Evolutionary conservation across 2,329 filamentous ascomycete species (phyloP).

Genomic region (Hypoxylon sp.): DNA sequence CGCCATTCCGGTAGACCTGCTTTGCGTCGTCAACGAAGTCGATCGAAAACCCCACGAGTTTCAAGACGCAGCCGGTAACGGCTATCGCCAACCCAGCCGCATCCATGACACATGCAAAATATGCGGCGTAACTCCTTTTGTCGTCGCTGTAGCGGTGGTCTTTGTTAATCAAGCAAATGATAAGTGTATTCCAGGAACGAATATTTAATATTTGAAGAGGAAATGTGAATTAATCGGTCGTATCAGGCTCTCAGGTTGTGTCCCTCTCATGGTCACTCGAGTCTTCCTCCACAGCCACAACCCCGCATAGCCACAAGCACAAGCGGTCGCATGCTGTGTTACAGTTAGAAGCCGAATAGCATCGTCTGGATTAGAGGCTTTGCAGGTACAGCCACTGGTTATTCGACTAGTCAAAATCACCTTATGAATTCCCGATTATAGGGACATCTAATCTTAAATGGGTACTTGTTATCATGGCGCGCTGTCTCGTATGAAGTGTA

Average conservation of each 20-base stretch:
- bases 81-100: slow-evolving; percentile 37
- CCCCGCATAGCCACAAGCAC: too few relatives aligned
- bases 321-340: too few relatives aligned
- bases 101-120: slow-evolving; percentile 27
- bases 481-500: too few relatives aligned
- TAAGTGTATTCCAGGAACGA: neutral
- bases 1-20: slow-evolving; percentile 43
- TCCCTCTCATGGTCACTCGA: too few relatives aligned
- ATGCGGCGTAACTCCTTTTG: neutral
- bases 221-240: too few relatives aligned
- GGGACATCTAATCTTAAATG: too few relatives aligned
- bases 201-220: neutral
- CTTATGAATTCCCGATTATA: too few relatives aligned
- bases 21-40: slow-evolving; percentile 44
- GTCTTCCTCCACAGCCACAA: too few relatives aligned
- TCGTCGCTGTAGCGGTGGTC: neutral
- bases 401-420: neutral
- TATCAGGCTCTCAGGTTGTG: too few relatives aligned
- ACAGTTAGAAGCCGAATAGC: too few relatives aligned
- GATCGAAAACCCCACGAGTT: slow-evolving; percentile 41
- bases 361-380: too few relatives aligned
- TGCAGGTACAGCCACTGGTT: neutral
- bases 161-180: neutral
- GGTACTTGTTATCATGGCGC: too few relatives aligned
- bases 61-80: slow-evolving; percentile 40